Base-by-base conservation (phyloP, 805 yeast species). In the Nakazawaea siamensis region DNA sequence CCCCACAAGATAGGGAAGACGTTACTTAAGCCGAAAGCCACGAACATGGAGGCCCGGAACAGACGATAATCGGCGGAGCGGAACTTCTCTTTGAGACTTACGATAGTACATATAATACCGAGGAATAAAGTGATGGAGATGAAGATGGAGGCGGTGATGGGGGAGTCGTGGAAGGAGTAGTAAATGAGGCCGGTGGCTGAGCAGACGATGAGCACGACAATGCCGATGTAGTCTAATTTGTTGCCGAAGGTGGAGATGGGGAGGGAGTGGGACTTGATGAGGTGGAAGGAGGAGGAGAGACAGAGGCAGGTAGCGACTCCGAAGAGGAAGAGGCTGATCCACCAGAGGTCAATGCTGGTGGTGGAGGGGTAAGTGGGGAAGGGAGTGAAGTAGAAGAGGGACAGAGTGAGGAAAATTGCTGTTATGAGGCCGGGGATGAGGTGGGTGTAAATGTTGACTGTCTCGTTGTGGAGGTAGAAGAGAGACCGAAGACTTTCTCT, bases 1-100 rank as follows among this genome's bases (percentile, higher is more conserved):
- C 88, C 87, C 10, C 61, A 62, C 0, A 72, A 34, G 1, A 87
- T 66, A 0, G 96, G 96, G 4, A 85, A 54, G 0, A 72, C 64
- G 0, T 92, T 90, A 1, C 86, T 74, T 15, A 85, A 61, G 0
- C 96, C 96, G 58, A 88, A 87, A 2, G 69, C 46, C 7, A 87
- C 78, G 56, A 87, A 87, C 73, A 87, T 73, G 1, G 68, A 43
- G 0, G 96, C 90, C 35, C 97, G 62, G 38, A 72, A 70, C 1
- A 88, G 76, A 24, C 95, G 68, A 77, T 84, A 86, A 20, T 62
- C 67, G 4, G 80, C 70, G 4, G 79, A 56, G n/a, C 85, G 64
- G 50, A 88, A 87, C 40, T 64, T 66, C 4, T 79, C 76, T 37
- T 71, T 65, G 40, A 85, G 57, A 0, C 92, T 80, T 23, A 82